phyloP scores from a whole-genome alignment of 805 yeast genomes.

The Myxozyma melibiosi region DNA sequence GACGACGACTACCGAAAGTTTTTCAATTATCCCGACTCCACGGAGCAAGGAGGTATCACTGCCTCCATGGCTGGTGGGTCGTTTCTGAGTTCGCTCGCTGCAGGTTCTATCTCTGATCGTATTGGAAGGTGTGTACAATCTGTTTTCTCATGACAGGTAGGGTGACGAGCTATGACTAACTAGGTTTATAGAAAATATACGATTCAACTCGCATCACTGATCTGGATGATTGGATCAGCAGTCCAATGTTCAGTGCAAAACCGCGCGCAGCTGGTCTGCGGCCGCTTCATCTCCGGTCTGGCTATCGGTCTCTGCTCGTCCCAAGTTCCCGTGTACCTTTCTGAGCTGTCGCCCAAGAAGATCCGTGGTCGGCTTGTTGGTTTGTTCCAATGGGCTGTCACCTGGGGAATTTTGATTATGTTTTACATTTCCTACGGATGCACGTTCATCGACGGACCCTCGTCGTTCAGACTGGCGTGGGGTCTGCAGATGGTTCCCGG shows the following conservation, averaged over 20 bases:
- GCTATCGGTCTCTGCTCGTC: conserved; percentile 70
- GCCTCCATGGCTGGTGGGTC: conserved; percentile 80
- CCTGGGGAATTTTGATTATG: conserved; percentile 62
- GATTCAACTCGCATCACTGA: conserved; percentile 40
- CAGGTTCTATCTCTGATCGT: conserved; percentile 54
- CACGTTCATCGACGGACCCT: conserved; percentile 44
- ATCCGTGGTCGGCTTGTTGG: conserved; percentile 66
- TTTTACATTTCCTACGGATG: conserved; percentile 58
- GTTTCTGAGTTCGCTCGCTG: conserved; percentile 62
- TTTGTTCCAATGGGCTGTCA: conserved; percentile 62
- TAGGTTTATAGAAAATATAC: conserved; percentile 58
- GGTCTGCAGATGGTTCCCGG: conserved; percentile 59
- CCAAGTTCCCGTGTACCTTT: conserved; percentile 66
- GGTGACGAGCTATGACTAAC: too few species aligned
- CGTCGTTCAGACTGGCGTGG: conserved; percentile 58
- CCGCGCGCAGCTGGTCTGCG: conserved; percentile 52
- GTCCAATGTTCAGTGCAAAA: conserved; percentile 53
- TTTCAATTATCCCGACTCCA: conserved; percentile 59
- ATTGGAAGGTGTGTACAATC: conserved; percentile 48
- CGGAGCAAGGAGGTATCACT: conserved; percentile 70
- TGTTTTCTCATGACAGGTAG: too few species aligned
- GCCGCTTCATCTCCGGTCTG: conserved; percentile 62
- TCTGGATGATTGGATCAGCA: conserved; percentile 48
- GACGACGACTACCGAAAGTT: conserved; percentile 52
- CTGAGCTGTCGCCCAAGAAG: conserved; percentile 63